Base-by-base conservation (phyloP, 2,329 filamentous ascomycete genomes). In the Curvularia lunata region DNA sequence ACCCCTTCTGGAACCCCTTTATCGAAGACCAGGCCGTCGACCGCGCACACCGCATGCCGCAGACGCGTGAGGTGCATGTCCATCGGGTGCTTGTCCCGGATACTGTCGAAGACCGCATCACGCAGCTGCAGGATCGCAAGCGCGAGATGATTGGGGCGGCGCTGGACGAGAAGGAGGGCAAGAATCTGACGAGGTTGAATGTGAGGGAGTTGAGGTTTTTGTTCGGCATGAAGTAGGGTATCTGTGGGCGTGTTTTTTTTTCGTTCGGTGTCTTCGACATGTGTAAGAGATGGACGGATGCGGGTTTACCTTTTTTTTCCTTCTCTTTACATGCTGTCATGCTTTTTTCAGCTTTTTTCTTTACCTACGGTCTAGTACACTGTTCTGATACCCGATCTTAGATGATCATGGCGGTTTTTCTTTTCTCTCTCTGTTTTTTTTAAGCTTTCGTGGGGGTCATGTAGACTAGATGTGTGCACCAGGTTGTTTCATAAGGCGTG, bases 1-100 rank as follows among this genome's bases (percentile, higher is more conserved):
- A 97, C 72, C 92, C 92, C 0, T 96, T 96, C 79, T 97, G 92
- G 91, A 97, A 97, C 63, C 93, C 92, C 0, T 96, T 90, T 72
- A 90, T 96, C 48, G 93, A 97, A 78, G 91, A 92, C 77, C 93
- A 97, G 77, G 93, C 93, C 4, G 88, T 97, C 49, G 93, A 96
- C 74, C 89, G 93, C 21, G 91, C 92, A 2, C 90, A 97, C 76
- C 89, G 93, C 9, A 93, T 97, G 65, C 92, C 92, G 0, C 93
- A 97, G 78, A 79, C 83, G 64, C 83, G 84, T 4, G 80, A 87
- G 7, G 93, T 97, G 4, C 84, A 87, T 54, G 89, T 97, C 1
- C 92, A 97, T 73, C 88, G 91, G 4, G 85, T 97, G 23, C 79
- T 97, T 3, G 86, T 94, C 7, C 76, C 87, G 66, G 83, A 86